These are phyloP conservation scores for Sphenostylis stenocarpa DNA, from an alignment of 306 rosid species.

Conservation along the genomic window DNA sequence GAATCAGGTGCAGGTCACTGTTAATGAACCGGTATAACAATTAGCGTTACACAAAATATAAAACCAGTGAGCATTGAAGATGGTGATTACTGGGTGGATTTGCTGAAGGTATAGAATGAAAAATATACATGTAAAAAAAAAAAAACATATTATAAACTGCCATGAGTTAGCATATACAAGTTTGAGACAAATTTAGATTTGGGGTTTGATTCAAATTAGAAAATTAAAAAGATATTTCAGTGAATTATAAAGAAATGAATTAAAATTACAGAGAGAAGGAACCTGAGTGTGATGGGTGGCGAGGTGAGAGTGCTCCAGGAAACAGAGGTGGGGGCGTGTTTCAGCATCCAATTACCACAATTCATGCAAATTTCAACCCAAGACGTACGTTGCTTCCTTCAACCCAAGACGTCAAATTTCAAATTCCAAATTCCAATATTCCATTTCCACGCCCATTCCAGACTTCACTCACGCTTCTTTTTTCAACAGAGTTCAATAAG, in stretches of 20 bases:
- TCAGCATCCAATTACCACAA: no score
- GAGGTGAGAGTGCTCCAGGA: not conserved
- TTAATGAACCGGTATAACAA: not conserved
- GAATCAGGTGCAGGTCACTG: not conserved
- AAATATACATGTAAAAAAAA: no score
- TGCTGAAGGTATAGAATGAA: not conserved
- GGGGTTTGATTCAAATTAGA: no score
- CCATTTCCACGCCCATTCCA: not conserved
- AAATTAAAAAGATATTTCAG: no score
- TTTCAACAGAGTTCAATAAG: not conserved
- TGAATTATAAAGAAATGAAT: not conserved
- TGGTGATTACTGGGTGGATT: not conserved
- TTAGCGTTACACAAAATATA: not conserved
- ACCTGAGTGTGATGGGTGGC: not conserved
- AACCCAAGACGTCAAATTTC: not conserved
- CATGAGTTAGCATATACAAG: not conserved
- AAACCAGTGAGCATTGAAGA: not conserved
- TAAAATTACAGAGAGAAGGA: not conserved
- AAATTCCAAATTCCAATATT: not conserved
- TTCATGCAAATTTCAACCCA: no score
- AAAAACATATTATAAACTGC: no score
- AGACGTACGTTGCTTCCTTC: no score
- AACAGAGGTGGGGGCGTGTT: not conserved
- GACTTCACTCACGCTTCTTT: not conserved
- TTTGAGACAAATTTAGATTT: no score